Evolutionary conservation across 345 rosid species (phyloP).

Genomic region (Brassica nigra): DNA sequence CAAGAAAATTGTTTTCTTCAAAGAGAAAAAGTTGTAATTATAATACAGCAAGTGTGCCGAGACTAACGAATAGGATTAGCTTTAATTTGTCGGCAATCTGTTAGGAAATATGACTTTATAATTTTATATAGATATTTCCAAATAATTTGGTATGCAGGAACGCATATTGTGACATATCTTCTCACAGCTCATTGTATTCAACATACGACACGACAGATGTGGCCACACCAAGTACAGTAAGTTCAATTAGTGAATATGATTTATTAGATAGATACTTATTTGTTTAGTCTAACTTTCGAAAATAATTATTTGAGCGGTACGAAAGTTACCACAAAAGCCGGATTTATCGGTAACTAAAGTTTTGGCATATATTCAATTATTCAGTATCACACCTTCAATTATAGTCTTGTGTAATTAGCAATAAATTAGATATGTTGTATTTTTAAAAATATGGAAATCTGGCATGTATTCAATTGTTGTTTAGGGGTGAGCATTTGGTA

Average conservation of each 20-base stretch:
- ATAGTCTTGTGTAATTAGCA: not conserved
- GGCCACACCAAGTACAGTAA: constrained; percentile 20
- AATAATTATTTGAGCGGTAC: not conserved
- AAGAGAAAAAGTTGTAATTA: not conserved
- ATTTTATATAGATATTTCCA: not conserved
- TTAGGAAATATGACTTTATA: not conserved
- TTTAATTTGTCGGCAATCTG: constrained; percentile 26
- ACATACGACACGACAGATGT: constrained; percentile 33
- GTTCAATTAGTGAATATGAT: constrained; percentile 1
- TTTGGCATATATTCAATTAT: not conserved
- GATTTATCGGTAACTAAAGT: not conserved
- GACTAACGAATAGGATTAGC: not conserved
- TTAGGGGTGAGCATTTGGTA: not conserved
- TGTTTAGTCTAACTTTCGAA: not conserved
- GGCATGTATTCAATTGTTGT: not conserved
- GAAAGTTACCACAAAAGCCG: not conserved
- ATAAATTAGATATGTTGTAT: not conserved
- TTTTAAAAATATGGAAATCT: not conserved
- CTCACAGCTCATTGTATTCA: constrained; percentile 11
- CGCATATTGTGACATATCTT: not conserved
- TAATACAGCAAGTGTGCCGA: constrained; percentile 1
- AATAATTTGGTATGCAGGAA: not conserved
- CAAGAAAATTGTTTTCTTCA: not conserved
- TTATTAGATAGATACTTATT: not conserved
- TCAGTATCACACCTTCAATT: not conserved